A percentile compares a stretch with the other conserved stretches of the same genome.
Conservation (phyloP, 176 grass and related monocot species). For the Oryza officinalis region DNA sequence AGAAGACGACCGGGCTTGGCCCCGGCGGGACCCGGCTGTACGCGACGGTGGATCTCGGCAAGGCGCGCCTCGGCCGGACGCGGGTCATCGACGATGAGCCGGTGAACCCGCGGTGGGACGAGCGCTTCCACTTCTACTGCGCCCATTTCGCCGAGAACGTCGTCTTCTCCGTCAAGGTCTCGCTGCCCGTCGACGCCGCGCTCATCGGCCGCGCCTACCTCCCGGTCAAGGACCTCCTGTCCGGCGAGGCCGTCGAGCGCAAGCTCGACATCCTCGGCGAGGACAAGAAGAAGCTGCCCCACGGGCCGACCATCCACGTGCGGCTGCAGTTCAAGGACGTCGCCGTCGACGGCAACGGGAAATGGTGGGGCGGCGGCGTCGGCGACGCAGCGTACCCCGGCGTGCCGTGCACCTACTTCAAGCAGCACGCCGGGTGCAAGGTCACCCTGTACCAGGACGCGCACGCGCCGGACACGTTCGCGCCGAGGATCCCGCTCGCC, state of each 20-base stretch:
- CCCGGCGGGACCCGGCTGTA: conserved; percentile 73
- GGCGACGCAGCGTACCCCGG: conserved; percentile 51
- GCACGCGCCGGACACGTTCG: conserved; percentile 70
- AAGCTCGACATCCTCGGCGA: conserved; percentile 60
- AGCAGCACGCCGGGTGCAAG: conserved; percentile 80
- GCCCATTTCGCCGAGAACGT: conserved; percentile 72
- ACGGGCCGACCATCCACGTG: conserved; percentile 63
- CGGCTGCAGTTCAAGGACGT: conserved; percentile 66
- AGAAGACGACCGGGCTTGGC: conserved; percentile 65
- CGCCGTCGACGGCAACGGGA: conserved; percentile 42
- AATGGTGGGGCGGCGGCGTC: conserved; percentile 61
- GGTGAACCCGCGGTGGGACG: conserved; percentile 86
- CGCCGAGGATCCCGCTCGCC: conserved; percentile 73
- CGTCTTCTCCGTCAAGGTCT: conserved; percentile 81
- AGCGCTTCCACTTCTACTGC: conserved; percentile 93
- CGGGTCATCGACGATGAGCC: conserved; percentile 65
- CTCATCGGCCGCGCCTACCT: conserved; percentile 89
- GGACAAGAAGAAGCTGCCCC: conserved; percentile 34
- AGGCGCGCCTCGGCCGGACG: conserved; percentile 81
- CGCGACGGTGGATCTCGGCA: conserved; percentile 76
- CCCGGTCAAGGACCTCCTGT: conserved; percentile 57
- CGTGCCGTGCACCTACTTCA: conserved; percentile 86
- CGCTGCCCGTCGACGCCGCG: conserved; percentile 62
- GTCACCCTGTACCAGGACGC: conserved; percentile 94
- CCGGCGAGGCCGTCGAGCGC: conserved; percentile 45